Percentiles rank a stretch among this genome's conserved stretches.
Conservation (phyloP, 176 grass and related monocot genomes). For the Oropetium thomaeum region DNA sequence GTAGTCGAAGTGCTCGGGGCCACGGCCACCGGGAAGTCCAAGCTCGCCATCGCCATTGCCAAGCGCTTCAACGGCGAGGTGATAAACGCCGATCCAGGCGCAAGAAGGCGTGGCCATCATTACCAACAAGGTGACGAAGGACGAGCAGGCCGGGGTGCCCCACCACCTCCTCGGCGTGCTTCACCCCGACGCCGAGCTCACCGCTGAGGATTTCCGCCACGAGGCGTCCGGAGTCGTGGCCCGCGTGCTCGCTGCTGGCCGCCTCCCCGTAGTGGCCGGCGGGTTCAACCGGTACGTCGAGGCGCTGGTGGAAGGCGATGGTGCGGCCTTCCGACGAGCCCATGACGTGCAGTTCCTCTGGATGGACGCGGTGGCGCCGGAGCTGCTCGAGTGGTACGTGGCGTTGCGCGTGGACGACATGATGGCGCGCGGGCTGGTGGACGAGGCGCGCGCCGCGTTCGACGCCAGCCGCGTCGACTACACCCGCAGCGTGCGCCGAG, state of each 20-base stretch:
- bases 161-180: slow-evolving; percentile 39
- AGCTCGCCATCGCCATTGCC: slow-evolving; percentile 60
- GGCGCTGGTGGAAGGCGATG: slow-evolving; percentile 13
- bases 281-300: slow-evolving; percentile 49
- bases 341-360: slow-evolving; percentile 36
- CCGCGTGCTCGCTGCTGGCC: slow-evolving; percentile 15
- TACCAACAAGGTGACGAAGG: slow-evolving; percentile 47
- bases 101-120: slow-evolving; percentile 30
- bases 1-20: slow-evolving; percentile 67
- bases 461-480: slow-evolving; percentile 25
- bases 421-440: slow-evolving; percentile 54
- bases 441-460: slow-evolving; percentile 52
- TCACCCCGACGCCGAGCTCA: slow-evolving; percentile 45
- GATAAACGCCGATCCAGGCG: slow-evolving; percentile 45
- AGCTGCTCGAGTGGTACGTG: slow-evolving; percentile 35
- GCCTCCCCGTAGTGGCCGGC: slow-evolving; percentile 62
- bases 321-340: background rate
- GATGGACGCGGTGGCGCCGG: slow-evolving; percentile 48
- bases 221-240: slow-evolving; percentile 28
- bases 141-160: slow-evolving; percentile 34
- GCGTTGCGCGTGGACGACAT: slow-evolving; percentile 56
- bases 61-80: slow-evolving; percentile 48
- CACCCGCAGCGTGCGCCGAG: slow-evolving; percentile 43
- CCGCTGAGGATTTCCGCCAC: slow-evolving; percentile 44
- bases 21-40: slow-evolving; percentile 73